These are phyloP conservation scores for Alternaria triticimaculans DNA, from an alignment of 2,329 filamentous ascomycete species.

Conservation along the genomic window DNA sequence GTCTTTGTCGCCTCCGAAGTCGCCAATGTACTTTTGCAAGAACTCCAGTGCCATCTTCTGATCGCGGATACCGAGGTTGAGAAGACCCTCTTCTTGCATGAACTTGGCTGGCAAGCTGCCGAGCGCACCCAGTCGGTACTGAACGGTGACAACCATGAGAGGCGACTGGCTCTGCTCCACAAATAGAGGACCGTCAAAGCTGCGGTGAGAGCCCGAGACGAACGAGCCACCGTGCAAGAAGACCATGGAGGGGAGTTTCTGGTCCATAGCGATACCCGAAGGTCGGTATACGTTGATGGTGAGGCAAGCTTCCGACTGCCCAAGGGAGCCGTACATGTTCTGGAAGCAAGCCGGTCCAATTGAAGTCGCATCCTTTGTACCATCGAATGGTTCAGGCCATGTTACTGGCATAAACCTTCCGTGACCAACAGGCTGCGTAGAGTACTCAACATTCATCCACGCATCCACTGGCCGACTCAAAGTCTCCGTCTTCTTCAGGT, in stretches of 20 bases:
- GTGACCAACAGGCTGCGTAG: conserved; percentile 50
- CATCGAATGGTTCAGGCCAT: conserved; percentile 52
- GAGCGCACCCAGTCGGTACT: conserved; percentile 45
- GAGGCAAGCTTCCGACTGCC: conserved; percentile 45
- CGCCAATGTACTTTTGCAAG: conserved; percentile 48
- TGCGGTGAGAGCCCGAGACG: conserved; percentile 36
- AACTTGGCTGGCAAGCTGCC: conserved; percentile 43
- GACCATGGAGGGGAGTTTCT: conserved; percentile 42
- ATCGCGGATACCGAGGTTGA: conserved; percentile 45
- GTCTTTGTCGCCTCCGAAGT: conserved; percentile 49
- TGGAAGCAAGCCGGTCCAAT: conserved; percentile 57
- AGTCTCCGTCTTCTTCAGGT: conserved; percentile 37
- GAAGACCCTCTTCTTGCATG: conserved; percentile 41
- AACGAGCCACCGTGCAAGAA: conserved; percentile 44
- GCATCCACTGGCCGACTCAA: conserved; percentile 52
- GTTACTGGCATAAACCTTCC: conserved; percentile 52
- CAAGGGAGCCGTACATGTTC: conserved; percentile 42
- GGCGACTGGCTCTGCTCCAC: conserved; percentile 40
- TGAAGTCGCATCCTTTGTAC: conserved; percentile 45
- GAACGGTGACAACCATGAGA: conserved; percentile 43
- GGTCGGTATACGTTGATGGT: conserved; percentile 43
- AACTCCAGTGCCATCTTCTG: conserved; percentile 47
- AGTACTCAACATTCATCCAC: conserved; percentile 59
- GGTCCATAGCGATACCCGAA: conserved; percentile 28
- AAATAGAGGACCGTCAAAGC: conserved; percentile 45